Conservation (phyloP, 2,329 filamentous ascomycete species). For the Elsinoe arachidis region DNA sequence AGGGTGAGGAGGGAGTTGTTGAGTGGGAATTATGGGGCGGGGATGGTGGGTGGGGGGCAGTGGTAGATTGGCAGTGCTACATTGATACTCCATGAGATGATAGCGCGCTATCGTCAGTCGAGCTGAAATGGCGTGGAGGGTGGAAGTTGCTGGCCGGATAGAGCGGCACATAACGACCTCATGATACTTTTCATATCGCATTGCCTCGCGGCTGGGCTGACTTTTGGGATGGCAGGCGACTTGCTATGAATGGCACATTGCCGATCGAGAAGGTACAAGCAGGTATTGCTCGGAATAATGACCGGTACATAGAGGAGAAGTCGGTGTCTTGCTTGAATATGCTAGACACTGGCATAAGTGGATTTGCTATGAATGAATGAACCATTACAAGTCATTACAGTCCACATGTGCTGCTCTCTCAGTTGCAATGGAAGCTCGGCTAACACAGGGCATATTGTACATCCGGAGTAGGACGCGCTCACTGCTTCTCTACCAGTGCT, state of each 20-base stretch:
- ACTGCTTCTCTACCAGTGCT: too few relatives aligned
- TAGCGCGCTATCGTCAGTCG: too few relatives aligned
- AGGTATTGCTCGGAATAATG: neutral
- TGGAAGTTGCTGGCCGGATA: too few relatives aligned
- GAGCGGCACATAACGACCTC: neutral
- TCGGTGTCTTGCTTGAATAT: neutral
- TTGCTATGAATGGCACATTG: neutral
- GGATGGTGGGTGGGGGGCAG: slow-evolving; percentile 1
- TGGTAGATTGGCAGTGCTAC: neutral
- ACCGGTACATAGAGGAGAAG: neutral
- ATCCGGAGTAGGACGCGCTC: too few relatives aligned
- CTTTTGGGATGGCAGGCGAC: neutral
- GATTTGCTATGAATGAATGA: neutral
- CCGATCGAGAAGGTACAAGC: neutral
- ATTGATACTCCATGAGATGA: neutral
- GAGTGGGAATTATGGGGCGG: slow-evolving; percentile 7
- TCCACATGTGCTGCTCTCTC: too few relatives aligned
- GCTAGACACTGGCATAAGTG: neutral
- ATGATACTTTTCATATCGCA: neutral
- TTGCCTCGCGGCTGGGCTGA: neutral
- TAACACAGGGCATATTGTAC: too few relatives aligned
- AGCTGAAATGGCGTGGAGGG: neutral
- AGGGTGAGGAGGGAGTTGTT: slow-evolving; percentile 8
- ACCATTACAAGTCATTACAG: neutral
- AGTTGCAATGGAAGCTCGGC: too few relatives aligned